Conservation (phyloP, 2,329 filamentous ascomycete genomes). For the Epichloe sp. region DNA sequence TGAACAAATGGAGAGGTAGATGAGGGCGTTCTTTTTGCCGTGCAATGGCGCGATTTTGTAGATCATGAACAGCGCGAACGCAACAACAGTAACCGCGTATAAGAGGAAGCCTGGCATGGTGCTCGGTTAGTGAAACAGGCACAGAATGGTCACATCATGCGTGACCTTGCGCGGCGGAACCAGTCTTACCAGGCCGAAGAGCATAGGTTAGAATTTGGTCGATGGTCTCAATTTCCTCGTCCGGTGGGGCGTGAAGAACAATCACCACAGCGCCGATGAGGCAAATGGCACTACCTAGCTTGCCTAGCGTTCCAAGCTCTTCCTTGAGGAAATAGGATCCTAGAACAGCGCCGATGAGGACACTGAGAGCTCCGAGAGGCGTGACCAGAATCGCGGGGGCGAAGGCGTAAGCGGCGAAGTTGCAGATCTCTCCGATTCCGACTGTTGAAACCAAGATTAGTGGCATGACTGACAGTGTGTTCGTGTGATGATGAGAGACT, state of each 20-base stretch:
- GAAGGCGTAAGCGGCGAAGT: constrained; percentile 97
- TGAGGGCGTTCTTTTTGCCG: constrained; percentile 91
- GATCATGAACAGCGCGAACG: constrained; percentile 89
- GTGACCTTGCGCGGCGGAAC: constrained; percentile 11
- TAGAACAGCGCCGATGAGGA: constrained; percentile 86
- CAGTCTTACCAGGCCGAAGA: constrained; percentile 63
- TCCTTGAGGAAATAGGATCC: constrained; percentile 92
- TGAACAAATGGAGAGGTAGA: constrained; percentile 96
- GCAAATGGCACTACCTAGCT: constrained; percentile 91
- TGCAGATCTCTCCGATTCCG: constrained; percentile 85
- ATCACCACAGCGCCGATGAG: constrained; percentile 94
- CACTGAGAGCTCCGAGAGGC: constrained; percentile 82
- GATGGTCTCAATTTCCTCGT: constrained; percentile 80
- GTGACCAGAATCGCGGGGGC: constrained; percentile 98
- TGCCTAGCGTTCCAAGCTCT: constrained; percentile 77
- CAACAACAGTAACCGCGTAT: constrained; percentile 66
- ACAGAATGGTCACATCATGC: not conserved
- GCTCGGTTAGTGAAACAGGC: not conserved
- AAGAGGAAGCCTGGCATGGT: constrained; percentile 62
- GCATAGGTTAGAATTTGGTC: constrained; percentile 87
- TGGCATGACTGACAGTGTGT: not conserved
- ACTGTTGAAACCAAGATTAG: constrained; percentile 37
- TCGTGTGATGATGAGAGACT: constrained; percentile 18
- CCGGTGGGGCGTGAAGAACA: constrained; percentile 89
- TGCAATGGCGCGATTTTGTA: constrained; percentile 83